A percentile compares a stretch with the other conserved stretches of the same genome.
Conservation (phyloP, 1,284 basidiomycete genomes). For the Fistulinella staudtii region DNA sequence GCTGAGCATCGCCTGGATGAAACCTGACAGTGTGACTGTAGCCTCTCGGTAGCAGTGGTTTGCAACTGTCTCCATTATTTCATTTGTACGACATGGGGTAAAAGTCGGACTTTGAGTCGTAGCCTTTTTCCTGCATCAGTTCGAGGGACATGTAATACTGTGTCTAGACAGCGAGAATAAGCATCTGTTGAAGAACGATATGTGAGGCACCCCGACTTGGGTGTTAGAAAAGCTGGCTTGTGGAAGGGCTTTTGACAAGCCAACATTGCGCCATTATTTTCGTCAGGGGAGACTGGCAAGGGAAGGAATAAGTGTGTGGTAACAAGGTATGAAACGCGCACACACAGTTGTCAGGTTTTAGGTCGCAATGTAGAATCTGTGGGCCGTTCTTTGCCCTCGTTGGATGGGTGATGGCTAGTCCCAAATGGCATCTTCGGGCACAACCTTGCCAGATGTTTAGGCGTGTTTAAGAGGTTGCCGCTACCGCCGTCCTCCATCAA, state of each 20-base stretch:
- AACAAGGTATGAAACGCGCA: slow-evolving; percentile 7
- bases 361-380: slow-evolving; percentile 89
- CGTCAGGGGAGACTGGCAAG: slow-evolving; percentile 85
- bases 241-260: slow-evolving; percentile 86
- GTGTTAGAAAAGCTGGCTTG: slow-evolving; percentile 90
- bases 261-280: slow-evolving; percentile 82
- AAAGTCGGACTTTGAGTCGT: slow-evolving; percentile 97
- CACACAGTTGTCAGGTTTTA: slow-evolving; percentile 97
- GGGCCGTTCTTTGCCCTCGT: slow-evolving; percentile 52
- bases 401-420: slow-evolving; percentile 82
- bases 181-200: not conserved
- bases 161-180: too few species aligned
- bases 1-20: slow-evolving; percentile 85
- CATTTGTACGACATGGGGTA: slow-evolving; percentile 40
- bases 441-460: slow-evolving; percentile 58
- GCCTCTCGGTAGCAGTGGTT: slow-evolving; percentile 79
- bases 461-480: slow-evolving; percentile 88
- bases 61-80: slow-evolving; percentile 64
- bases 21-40: slow-evolving; percentile 73
- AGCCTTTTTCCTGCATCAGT: slow-evolving; percentile 92
- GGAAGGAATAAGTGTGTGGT: not conserved
- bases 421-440: slow-evolving; percentile 89
- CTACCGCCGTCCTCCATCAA: slow-evolving; percentile 97
- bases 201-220: slow-evolving; percentile 81
- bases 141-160: slow-evolving; percentile 99